A percentile compares a stretch with the other conserved stretches of the same genome.
Conservation (phyloP, 192 early-diverging fungal species). For the Mortierella claussenii region DNA sequence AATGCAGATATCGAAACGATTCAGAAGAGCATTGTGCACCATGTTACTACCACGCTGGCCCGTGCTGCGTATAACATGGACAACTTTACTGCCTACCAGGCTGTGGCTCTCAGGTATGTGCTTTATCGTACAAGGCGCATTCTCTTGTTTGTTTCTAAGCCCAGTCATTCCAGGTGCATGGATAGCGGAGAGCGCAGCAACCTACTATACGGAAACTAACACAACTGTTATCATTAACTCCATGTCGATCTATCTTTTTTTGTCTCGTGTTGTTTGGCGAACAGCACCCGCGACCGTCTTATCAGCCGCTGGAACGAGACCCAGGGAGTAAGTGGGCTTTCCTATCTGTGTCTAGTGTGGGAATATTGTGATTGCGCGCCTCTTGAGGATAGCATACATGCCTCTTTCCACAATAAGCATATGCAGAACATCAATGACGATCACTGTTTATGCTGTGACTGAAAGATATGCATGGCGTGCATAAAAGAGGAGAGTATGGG, state of each 20-base stretch:
- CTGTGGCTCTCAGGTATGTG: conserved; percentile 84
- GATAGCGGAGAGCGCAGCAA: no score
- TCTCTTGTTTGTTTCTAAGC: neutral
- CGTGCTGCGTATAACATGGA: conserved; percentile 92
- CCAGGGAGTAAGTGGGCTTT: conserved; percentile 69
- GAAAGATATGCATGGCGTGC: no score
- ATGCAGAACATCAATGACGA: no score
- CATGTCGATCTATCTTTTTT: conserved; percentile 2
- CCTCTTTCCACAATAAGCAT: neutral
- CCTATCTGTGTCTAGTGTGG: neutral
- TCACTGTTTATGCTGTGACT: no score
- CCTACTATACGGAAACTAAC: no score
- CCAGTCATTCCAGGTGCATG: no score
- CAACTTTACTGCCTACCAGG: conserved; percentile 92
- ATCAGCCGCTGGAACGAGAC: conserved; percentile 96
- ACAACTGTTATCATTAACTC: no score
- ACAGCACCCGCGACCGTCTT: conserved; percentile 89
- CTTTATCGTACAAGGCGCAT: neutral
- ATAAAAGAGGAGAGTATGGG: no score
- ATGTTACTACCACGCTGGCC: conserved; percentile 91
- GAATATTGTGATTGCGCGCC: no score
- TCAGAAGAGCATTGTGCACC: conserved; percentile 88
- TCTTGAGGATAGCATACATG: neutral
- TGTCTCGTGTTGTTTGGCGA: neutral
- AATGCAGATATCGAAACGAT: conserved; percentile 73